Conservation (phyloP, 805 yeast species). For the Saccharomyces kudriavzevii region DNA sequence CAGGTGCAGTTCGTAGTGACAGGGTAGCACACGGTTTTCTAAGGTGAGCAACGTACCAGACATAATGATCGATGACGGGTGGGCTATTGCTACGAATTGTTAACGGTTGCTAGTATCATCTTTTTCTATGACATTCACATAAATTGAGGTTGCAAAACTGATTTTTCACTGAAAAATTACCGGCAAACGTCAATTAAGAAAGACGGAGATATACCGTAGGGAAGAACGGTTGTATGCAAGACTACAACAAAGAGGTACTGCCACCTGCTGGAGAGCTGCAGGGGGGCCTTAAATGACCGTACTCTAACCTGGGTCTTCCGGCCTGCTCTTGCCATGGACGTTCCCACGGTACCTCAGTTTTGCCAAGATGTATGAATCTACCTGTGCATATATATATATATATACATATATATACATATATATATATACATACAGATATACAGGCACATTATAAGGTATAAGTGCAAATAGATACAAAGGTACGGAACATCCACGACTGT, state of each 20-base stretch:
- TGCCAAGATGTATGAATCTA: too few relatives aligned
- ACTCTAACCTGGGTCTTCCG: background rate
- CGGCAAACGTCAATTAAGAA: background rate
- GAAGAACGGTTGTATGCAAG: background rate
- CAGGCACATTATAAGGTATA: background rate
- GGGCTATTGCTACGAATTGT: background rate
- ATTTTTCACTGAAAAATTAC: background rate
- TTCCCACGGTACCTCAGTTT: too few relatives aligned
- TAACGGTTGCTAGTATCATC: background rate
- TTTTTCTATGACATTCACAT: background rate
- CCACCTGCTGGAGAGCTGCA: background rate
- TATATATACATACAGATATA: background rate
- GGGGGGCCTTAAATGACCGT: background rate
- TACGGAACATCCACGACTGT: background rate
- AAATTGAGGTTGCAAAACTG: background rate
- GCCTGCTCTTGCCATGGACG: background rate
- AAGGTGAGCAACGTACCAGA: slow-evolving; percentile 9
- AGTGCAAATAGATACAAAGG: background rate
- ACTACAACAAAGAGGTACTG: background rate
- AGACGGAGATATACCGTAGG: background rate
- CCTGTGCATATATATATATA: too few relatives aligned
- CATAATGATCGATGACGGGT: background rate
- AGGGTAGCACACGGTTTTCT: slow-evolving; percentile 24
- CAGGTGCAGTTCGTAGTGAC: slow-evolving; percentile 33
- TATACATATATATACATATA: too few relatives aligned